phyloP scores from a whole-genome alignment of 345 rosid genomes.

The Hevea brasiliensis region DNA sequence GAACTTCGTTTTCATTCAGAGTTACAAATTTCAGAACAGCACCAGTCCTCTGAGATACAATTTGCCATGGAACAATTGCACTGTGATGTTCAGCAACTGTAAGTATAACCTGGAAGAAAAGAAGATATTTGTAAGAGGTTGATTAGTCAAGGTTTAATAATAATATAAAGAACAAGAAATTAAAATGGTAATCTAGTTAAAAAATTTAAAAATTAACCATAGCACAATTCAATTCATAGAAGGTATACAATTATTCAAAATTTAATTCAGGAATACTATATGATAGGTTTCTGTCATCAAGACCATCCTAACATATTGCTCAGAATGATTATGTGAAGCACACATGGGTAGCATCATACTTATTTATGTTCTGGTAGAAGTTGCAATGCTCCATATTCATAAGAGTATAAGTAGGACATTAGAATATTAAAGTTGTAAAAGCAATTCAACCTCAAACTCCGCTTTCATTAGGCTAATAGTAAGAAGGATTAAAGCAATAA shows the following conservation, averaged over 20 bases:
- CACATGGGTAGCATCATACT: background rate
- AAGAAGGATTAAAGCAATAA: too few species aligned
- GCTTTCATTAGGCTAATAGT: background rate
- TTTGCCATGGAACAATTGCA: conserved; percentile 96
- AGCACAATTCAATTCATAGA: too few species aligned
- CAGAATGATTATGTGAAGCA: background rate
- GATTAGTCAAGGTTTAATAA: background rate
- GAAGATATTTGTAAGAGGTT: background rate
- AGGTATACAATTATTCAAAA: too few species aligned
- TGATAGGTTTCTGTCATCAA: too few species aligned
- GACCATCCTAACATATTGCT: too few species aligned
- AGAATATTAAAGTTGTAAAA: background rate
- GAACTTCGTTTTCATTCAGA: conserved; percentile 64
- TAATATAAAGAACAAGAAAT: background rate
- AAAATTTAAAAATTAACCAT: background rate
- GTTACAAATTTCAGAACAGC: conserved; percentile 64
- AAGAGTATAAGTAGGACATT: background rate
- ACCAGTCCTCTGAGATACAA: conserved; percentile 73
- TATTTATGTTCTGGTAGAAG: background rate
- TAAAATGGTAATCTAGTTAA: background rate
- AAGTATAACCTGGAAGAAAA: conserved; percentile 58
- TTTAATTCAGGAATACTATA: too few species aligned
- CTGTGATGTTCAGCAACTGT: conserved; percentile 93
- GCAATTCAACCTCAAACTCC: background rate
- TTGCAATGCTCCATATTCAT: background rate